Conservation (phyloP, 2,329 filamentous ascomycete species). For the Trichoderma cornu-damae region DNA sequence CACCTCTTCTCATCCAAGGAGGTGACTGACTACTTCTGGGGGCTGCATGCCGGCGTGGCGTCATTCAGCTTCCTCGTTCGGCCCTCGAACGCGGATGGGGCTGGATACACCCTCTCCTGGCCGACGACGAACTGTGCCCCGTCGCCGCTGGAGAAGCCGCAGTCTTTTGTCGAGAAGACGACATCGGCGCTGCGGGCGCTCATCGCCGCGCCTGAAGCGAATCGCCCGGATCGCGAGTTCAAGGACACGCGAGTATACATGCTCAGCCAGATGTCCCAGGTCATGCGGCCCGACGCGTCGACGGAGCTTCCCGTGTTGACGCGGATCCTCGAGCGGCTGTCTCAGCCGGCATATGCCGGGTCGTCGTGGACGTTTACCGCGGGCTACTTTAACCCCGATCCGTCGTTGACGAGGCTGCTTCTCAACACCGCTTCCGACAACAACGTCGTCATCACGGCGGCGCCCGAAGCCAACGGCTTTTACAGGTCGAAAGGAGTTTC, state of each 20-base stretch:
- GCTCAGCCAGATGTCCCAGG: slow-evolving; percentile 79
- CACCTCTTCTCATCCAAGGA: slow-evolving; percentile 78
- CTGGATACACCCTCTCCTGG: slow-evolving; percentile 65
- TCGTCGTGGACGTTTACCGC: slow-evolving; percentile 95
- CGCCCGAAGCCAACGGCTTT: slow-evolving; percentile 92
- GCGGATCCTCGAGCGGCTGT: slow-evolving; percentile 64
- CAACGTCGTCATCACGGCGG: slow-evolving; percentile 86
- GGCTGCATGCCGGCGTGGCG: slow-evolving; percentile 70
- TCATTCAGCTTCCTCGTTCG: slow-evolving; percentile 76
- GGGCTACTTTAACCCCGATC: slow-evolving; percentile 96
- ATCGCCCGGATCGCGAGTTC: slow-evolving; percentile 22
- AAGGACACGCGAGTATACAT: slow-evolving; percentile 75
- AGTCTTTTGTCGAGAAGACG: slow-evolving; percentile 64
- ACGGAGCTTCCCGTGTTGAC: slow-evolving; percentile 84
- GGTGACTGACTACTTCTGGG: slow-evolving; percentile 76
- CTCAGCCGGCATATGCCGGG: slow-evolving; percentile 56
- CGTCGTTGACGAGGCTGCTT: slow-evolving; percentile 72
- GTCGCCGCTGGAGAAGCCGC: slow-evolving; percentile 65
- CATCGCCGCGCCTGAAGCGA: slow-evolving; percentile 44
- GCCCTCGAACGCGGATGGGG: slow-evolving; percentile 49
- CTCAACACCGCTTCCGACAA: slow-evolving; percentile 63
- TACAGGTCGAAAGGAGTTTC: slow-evolving; percentile 83
- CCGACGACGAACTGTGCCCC: slow-evolving; percentile 67
- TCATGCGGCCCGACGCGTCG: slow-evolving; percentile 72
- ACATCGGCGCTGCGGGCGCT: slow-evolving; percentile 62